Evolutionary conservation across 805 yeast species (phyloP).

Genomic region (Wickerhamiella shivajii): DNA sequence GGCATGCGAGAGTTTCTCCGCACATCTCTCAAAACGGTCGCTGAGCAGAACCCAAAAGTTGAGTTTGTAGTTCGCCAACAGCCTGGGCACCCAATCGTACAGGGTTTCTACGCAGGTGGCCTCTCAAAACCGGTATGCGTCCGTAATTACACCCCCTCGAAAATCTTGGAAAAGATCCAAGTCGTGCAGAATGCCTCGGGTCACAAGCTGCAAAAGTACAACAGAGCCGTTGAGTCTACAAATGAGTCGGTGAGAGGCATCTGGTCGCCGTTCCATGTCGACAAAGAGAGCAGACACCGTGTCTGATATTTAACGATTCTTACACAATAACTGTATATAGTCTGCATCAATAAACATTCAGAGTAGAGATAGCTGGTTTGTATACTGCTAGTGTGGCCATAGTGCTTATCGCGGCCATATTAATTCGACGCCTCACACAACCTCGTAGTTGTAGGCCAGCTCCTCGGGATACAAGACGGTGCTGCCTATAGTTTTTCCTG

Average conservation of each 20-base stretch:
- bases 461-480: constrained; percentile 8
- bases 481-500: constrained; percentile 51
- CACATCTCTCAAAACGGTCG: constrained; percentile 38
- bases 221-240: constrained; percentile 65
- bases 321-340: background rate
- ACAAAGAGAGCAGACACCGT: constrained; percentile 32
- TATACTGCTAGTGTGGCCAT: no score
- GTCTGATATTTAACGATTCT: background rate
- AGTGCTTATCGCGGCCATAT: no score
- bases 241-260: constrained; percentile 86
- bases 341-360: no score
- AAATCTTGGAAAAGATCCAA: constrained; percentile 49
- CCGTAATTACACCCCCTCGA: constrained; percentile 48
- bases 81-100: constrained; percentile 70
- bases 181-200: constrained; percentile 61
- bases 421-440: no score
- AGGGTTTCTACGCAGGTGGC: constrained; percentile 42
- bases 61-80: constrained; percentile 56
- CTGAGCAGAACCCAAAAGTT: constrained; percentile 46
- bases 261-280: constrained; percentile 91
- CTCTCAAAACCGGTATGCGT: constrained; percentile 51
- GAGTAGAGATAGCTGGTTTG: no score
- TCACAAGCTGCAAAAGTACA: constrained; percentile 38
- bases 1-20: constrained; percentile 61
- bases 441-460: background rate